Base-by-base conservation (phyloP, 495 filamentous ascomycete genomes). In the Penicillium mononematosum region DNA sequence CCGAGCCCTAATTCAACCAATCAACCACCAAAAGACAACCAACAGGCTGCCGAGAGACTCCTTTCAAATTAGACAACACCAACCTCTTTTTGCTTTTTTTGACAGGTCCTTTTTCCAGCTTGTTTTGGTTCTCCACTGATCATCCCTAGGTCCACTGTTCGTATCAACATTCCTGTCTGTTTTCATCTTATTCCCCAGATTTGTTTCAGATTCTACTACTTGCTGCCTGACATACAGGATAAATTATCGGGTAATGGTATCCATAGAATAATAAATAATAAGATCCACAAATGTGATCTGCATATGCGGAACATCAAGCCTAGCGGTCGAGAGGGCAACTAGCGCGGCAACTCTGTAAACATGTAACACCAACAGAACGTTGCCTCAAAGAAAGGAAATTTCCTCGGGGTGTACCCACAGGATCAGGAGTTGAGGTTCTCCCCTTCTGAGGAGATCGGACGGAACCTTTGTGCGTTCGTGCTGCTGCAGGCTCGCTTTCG, bases 381-480 rank as follows among this genome's bases (percentile, higher is more conserved):
- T 43, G 42, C 50, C 19, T 55, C 19, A 55, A 55, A 47, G 32
- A 45, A 47, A 25, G 2, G 7, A 7, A 22, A 9, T 39, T 29
- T 4, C 22, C 20, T 39, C 16, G 11, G 20, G 8, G 3, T 0
- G 3, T 24, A 50, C 39, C 45, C 43, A 58, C 16, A 49, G 39
- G 46, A 24, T 20, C 22, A 25, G 34, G n/a, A 49, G 8, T 29
- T 50, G 38, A 47, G 32, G 14, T 27, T 10, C 10, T 25, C 16
- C 39, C 50, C 52, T 63, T 36, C 39, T 7, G 36, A 45, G 44
- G 25, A 47, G 42, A 16, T 34, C 45, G 34, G 47, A 41, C 41
- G 31, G 34, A 50, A 57, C 53, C 43, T 56, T 61, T 58, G 47
- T 41, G 58, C 56, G 65, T 65, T 68, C 60, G 66, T 58, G 58